Evolutionary conservation across 352 stramenopile genomes (phyloP).

Genomic region (Halophytophthora polymorphica): DNA sequence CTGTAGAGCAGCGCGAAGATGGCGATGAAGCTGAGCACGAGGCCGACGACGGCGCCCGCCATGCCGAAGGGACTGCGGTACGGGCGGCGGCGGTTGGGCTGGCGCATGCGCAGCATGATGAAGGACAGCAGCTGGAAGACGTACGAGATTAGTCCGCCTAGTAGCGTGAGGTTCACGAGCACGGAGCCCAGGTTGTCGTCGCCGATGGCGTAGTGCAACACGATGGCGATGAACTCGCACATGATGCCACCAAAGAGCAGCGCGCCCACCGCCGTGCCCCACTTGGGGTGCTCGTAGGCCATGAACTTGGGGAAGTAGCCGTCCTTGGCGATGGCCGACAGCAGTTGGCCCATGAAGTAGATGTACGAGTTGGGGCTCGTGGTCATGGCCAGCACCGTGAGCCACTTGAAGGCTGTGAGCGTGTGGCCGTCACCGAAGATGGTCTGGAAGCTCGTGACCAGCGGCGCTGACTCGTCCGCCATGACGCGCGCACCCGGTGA

Average conservation of each 20-base stretch:
- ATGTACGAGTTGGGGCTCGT: slow-evolving; percentile 55
- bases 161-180: slow-evolving; percentile 50
- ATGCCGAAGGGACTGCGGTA: slow-evolving; percentile 45
- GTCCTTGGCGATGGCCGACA: slow-evolving; percentile 48
- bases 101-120: slow-evolving; percentile 32
- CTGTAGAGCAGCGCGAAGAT: slow-evolving; percentile 47
- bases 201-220: slow-evolving; percentile 42
- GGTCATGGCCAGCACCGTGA: slow-evolving; percentile 45
- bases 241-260: slow-evolving; percentile 27
- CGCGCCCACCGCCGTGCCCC: slow-evolving; percentile 32
- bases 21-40: slow-evolving; percentile 33
- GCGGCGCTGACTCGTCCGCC: slow-evolving; percentile 21
- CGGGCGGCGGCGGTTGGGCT: slow-evolving; percentile 34
- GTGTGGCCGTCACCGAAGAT: slow-evolving; percentile 51
- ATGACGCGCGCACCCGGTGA: slow-evolving; percentile 28
- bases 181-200: slow-evolving; percentile 41
- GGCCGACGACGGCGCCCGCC: slow-evolving; percentile 29
- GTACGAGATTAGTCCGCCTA: slow-evolving; percentile 49
- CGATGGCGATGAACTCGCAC: slow-evolving; percentile 28
- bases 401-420: slow-evolving; percentile 45
- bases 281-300: slow-evolving; percentile 28
- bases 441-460: slow-evolving; percentile 49
- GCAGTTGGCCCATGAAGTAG: slow-evolving; percentile 48
- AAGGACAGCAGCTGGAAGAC: slow-evolving; percentile 47
- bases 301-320: slow-evolving; percentile 41